Evolutionary conservation across 2,329 filamentous ascomycete species (phyloP), one percentile per base, ranked within the genome.

Genomic region (Hirsutella thompsonii): DNA sequence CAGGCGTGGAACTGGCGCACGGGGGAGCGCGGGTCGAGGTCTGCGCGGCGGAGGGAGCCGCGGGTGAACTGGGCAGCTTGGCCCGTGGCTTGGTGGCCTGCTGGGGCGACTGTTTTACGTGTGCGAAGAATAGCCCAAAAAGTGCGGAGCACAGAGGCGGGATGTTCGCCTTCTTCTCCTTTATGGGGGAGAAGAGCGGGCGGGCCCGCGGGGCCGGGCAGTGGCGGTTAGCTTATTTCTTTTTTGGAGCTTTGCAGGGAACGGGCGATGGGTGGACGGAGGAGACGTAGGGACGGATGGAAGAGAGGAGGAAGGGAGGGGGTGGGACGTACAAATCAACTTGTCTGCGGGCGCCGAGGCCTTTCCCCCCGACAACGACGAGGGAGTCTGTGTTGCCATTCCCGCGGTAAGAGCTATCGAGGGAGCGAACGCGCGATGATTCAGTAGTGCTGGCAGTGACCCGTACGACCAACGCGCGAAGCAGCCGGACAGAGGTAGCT

Each of bases 1-100:
- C 92, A 98, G 46, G 66, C 61, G 66, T 94, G 76, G 69, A 96
- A 98, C 66, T 96, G 92, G 26, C 70, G 68, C 43, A 90, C 76
- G 32, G 32, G 32, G 1, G 92, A 92, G 41, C 72, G 72, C 8
- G 66, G 54, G 51, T 75, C 61, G 16, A 93, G 76, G 55, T 86
- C 73, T 1, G 60, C 52, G 37, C 67, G 70, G 29, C 71, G 67
- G 23, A 94, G 76, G 1, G 70, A 68, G 51, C 74, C 76, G 41
- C 59, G 62, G 38, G 73, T 77, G 69, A 89, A 94, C 60, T 94
- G 87, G 20, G 76, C 76, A 10, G 87, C 86, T 58, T 83, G 83
- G 2, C 68, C 65, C 40, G 74, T 65, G 40, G 67, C 60, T 46
- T 74, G 62, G 48, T 69, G 64, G 30, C 71, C 75, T 35, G 76